Evolutionary conservation across 192 early-diverging fungal species (phyloP).

Genomic region (Coemansia biformis): DNA sequence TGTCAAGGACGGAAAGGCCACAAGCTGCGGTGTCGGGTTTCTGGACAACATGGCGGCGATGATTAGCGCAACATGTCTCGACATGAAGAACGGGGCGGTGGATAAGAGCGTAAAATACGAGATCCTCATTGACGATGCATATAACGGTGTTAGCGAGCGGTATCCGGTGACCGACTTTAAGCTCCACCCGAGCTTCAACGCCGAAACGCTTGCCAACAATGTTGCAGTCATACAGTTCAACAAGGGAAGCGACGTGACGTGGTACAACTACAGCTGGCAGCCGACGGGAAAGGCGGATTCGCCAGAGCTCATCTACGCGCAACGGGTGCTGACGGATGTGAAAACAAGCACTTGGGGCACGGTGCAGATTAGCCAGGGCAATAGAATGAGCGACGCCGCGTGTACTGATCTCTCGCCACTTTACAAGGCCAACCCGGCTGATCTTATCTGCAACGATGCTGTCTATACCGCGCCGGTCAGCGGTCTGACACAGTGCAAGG

Average conservation of each 20-base stretch:
- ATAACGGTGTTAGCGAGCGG: neutral
- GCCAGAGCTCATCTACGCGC: conserved; percentile 8
- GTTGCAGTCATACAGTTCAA: conserved; percentile 15
- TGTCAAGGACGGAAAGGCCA: conserved; percentile 7
- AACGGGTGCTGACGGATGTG: conserved; percentile 7
- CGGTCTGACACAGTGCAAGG: conserved; percentile 3
- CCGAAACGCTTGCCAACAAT: conserved; percentile 7
- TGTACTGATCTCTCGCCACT: conserved; percentile 14
- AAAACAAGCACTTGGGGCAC: conserved; percentile 12
- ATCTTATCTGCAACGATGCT: conserved; percentile 8
- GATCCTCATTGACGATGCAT: conserved; percentile 3
- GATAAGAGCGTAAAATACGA: conserved; percentile 7
- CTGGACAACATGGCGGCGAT: conserved; percentile 5
- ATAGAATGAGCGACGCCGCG: neutral
- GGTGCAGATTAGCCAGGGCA: neutral
- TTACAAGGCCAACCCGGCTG: conserved; percentile 14
- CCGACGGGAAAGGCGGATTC: neutral
- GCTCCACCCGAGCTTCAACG: conserved; percentile 12
- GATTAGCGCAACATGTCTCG: conserved; percentile 12
- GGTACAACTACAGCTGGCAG: conserved; percentile 15
- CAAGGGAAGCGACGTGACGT: neutral
- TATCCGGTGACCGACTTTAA: conserved; percentile 5
- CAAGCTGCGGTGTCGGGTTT: conserved; percentile 8
- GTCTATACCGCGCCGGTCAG: neutral
- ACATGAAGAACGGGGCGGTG: conserved; percentile 2